Evolutionary conservation across 345 rosid species (phyloP), one percentile per base, ranked within the genome.

Genomic region (Tarenaya hassleriana): DNA sequence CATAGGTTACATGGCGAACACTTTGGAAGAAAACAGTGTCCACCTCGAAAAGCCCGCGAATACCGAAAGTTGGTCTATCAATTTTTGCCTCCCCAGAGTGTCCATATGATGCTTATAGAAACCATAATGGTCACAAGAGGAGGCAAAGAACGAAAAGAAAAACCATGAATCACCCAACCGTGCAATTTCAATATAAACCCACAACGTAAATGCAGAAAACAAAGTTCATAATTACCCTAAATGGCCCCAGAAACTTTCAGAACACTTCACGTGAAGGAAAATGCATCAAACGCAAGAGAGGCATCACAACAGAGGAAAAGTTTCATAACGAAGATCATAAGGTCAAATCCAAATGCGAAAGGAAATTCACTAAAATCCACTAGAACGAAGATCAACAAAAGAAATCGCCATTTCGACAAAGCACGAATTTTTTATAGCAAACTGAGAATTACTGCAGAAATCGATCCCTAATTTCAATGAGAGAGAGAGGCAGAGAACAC

Each of bases 381-480:
- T n/a, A n/a, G n/a, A n/a, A n/a, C n/a, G n/a, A n/a, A n/a, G n/a
- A 16, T 16, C 9, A 15, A 11, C 19, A 16, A 43, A 43, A 43
- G 2, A 5, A 24, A 2, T 24, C 29, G 2, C 5, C 29, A 24
- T 24, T 24, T 5, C 29, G 29, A 24, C 5, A 24, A 5, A 24
- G 29, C 29, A 5, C 47, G 37, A 29, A 19, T 1, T 7, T 58
- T 20, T 4, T 11, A 52, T 10, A 8, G 32, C 21, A 12, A 56
- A 55, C 19, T 19, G 12, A 24, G 58, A 55, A 21, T 43, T 40
- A 50, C 8, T 14, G 6, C 47, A 41, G 44, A 32, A 9, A 16
- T 6, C 32, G 21, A 47, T 15, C 0, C 3, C 15, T 5, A 40
- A 52, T 41, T 41, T 7, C 34, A 7, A 10, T 29, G 7, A 41